Base-by-base conservation (phyloP, 116 monocot genomes). In the Dioscorea cayenensis region DNA sequence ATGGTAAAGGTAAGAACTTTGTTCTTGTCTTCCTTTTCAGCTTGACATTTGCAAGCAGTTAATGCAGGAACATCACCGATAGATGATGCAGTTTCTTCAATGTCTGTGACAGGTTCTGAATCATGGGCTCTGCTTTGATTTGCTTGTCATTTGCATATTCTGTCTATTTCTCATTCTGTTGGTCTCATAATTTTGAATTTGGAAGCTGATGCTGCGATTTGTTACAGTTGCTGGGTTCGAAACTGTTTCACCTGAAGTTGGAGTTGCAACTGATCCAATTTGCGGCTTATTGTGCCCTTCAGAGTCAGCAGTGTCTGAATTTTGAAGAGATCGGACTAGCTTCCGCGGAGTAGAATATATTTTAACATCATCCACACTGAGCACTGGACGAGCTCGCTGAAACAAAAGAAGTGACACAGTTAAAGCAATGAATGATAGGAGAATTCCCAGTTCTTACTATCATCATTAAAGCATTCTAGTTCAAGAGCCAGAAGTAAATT, bases 261-360 rank as follows among this genome's bases (percentile, higher is more conserved):
- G 66, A 64, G 48, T 77, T 37, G 7, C 17, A 22, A 23, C 11
- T 9, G 55, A 11, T 2, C 49, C 66, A 13, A 4, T 3, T 3
- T 65, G 16, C 50, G 55, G 74, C 10, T 72, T 66, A 21, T 65
- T 55, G 36, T 18, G 12, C 65, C 29, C 25, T 28, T 38, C 67
- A 38, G 51, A 65, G 48, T 66, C 77, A 60, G 38, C 23, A 48
- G 72, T 76, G 64, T 29, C 18, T 50, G 77, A 61, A 72, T 78
- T 74, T 72, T 92, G 95, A 65, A 95, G 89, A 19, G 92, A 89
- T 23, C 87, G 69, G 43, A 95, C 70, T 12, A 92, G 87, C 80
- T 81, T 91, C 65, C 87, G 60, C 12, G 95, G 95, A 21, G 92
- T 84, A 14, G 85, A 59, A 63, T 72, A 89, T 66, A 87, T 76